Conservation (phyloP, 164 flowering plant genomes). For the Kalanchoe fedtschenkoi region DNA sequence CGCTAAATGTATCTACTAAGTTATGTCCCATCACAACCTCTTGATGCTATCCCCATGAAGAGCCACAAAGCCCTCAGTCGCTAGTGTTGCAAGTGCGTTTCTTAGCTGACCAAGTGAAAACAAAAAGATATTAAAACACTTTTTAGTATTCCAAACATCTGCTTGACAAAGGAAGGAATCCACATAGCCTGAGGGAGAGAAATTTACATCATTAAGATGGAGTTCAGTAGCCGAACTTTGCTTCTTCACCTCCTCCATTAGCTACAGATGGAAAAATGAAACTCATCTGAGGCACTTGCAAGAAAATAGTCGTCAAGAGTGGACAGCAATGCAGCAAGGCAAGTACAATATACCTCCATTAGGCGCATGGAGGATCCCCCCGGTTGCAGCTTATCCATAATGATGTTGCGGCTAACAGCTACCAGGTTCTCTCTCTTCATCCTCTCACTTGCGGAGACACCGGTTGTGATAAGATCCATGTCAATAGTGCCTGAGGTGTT, state of each 20-base stretch:
- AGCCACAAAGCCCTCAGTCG: constrained; percentile 64
- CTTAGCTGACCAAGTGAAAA: constrained; percentile 44
- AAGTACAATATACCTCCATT: constrained; percentile 81
- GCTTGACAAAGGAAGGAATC: constrained; percentile 6
- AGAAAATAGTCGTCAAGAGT: too few relatives aligned
- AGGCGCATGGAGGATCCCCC: constrained; percentile 70
- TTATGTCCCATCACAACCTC: constrained; percentile 42
- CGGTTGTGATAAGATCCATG: constrained; percentile 96
- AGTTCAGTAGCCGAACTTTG: constrained; percentile 46
- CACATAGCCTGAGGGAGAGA: constrained; percentile 1
- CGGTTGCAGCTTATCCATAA: constrained; percentile 81
- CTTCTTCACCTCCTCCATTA: constrained; percentile 78
- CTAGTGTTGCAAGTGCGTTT: constrained; percentile 65
- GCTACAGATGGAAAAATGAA: constrained; percentile 25
- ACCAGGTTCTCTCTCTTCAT: constrained; percentile 68
- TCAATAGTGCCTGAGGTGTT: constrained; percentile 68
- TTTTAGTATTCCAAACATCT: not conserved
- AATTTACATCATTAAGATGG: constrained; percentile 72
- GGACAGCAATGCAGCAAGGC: too few relatives aligned
- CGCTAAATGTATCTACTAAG: too few relatives aligned
- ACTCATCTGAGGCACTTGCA: not conserved
- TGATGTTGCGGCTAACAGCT: constrained; percentile 46
- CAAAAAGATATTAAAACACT: not conserved
- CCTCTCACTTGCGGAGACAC: constrained; percentile 92
- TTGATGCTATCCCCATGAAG: constrained; percentile 69